A percentile compares a stretch with the other conserved stretches of the same genome.
Conservation (phyloP, 805 yeast species). For the Alloascoidea hylecoeti region DNA sequence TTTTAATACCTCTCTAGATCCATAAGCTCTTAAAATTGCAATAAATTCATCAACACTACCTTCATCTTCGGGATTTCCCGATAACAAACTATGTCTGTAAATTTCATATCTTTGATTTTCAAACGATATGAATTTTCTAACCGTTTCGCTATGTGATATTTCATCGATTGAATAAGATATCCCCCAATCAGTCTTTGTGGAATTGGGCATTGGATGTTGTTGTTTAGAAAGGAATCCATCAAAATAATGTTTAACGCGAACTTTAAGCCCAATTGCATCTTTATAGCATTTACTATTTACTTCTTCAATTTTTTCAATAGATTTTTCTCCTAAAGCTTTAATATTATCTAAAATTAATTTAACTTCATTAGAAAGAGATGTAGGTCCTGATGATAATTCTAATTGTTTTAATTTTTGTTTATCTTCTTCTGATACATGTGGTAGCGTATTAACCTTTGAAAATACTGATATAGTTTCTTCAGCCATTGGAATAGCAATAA, state of each 20-base stretch:
- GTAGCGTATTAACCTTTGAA: constrained; percentile 10
- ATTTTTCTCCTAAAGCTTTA: constrained; percentile 6
- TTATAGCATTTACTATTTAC: constrained; percentile 5
- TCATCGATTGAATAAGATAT: background rate
- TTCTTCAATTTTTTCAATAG: constrained; percentile 5
- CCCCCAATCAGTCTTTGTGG: background rate
- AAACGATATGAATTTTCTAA: too few relatives aligned
- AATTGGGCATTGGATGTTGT: constrained; percentile 4
- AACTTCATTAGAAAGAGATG: constrained; percentile 10
- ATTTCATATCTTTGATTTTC: too few relatives aligned
- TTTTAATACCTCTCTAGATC: too few relatives aligned
- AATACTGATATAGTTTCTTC: constrained; percentile 10
- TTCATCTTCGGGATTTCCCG: too few relatives aligned
- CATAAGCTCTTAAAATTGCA: too few relatives aligned
- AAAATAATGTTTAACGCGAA: constrained; percentile 21
- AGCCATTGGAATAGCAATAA: constrained; percentile 18
- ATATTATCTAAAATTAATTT: constrained; percentile 7
- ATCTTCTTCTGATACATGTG: constrained; percentile 6
- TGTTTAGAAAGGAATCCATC: constrained; percentile 15
- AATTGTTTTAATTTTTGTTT: constrained; percentile 9
- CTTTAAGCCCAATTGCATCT: constrained; percentile 20
- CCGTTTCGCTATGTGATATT: too few relatives aligned
- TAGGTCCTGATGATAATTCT: constrained; percentile 8
- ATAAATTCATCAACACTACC: too few relatives aligned
- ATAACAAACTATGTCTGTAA: too few relatives aligned